Base-by-base conservation (phyloP, 768 basidiomycete genomes). In the Hygrophorus pudorinus region DNA sequence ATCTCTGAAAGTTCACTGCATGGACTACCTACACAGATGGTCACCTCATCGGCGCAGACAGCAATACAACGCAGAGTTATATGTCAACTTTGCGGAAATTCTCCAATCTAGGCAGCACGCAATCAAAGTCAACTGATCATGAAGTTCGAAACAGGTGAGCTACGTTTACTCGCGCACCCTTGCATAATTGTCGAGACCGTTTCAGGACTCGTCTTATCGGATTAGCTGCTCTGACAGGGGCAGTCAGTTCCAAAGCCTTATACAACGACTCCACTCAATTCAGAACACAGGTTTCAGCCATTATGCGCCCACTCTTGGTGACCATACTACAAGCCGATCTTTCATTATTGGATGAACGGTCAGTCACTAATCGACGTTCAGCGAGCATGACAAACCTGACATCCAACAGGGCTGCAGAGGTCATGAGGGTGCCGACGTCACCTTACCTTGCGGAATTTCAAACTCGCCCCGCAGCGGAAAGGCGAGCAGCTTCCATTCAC, bases 1-100 rank as follows among this genome's bases (percentile, higher is more conserved):
- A 5, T 48, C 29, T 36, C 2, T 13, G n/a, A 27, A 53, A 92
- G 85, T 90, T 94, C 54, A 86, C 83, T 2, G 83, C 89, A 1
- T 97, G 89, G 84, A 83, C 85, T 14, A 92, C 91, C 12, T 96
- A 81, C 52, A 90, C 92, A 16, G 84, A 93, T 52, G 89, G 90
- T 0, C 79, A 80, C 43, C 67, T 85, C 32, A 79, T 93, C 49
- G 87, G 85, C 20, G 76, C 81, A 10, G 91, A 94, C 55, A 75
- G 74, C 44, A 62, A 56, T 24, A 65, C 88, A 39, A 85, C 87
- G 0, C 66, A 68, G 20, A 72, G 80, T 45, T 94, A 94, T 60
- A 63, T 88, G 27, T 68, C 72, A 6, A 73, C 78, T 24, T 71
- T 94, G 30, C 63, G 61, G 9, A 75, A 69, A 47, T 90, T 94